Conservation (phyloP, 1,139 yeast species). For the Yamadazyma atmosphaerica region DNA sequence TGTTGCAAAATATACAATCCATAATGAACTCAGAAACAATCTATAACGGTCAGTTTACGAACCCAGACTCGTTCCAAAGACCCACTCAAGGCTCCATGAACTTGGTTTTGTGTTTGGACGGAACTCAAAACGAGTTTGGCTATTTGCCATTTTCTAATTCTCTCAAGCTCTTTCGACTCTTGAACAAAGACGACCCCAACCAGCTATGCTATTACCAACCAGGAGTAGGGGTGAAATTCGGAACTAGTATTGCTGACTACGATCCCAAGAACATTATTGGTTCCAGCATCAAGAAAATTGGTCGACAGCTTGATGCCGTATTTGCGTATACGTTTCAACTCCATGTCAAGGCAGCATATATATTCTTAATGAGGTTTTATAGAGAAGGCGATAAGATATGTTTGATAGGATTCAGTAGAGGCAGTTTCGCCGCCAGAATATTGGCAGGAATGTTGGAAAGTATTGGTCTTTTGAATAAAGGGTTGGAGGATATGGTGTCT, state of each 20-base stretch:
- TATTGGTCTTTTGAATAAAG: constrained; percentile 55
- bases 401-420: constrained; percentile 65
- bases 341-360: constrained; percentile 59
- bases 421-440: constrained; percentile 64
- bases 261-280: constrained; percentile 20
- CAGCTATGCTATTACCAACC: constrained; percentile 68
- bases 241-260: constrained; percentile 28
- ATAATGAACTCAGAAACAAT: neutral
- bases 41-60: neutral
- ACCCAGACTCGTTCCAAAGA: neutral
- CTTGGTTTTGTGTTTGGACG: constrained; percentile 58
- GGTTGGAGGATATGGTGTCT: constrained; percentile 52
- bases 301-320: constrained; percentile 41
- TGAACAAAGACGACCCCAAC: constrained; percentile 41
- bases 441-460: constrained; percentile 63
- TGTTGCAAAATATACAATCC: neutral
- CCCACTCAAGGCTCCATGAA: constrained; percentile 10
- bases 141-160: constrained; percentile 56
- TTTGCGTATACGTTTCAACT: constrained; percentile 53
- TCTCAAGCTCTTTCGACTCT: constrained; percentile 50
- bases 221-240: constrained; percentile 57
- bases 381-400: constrained; percentile 50
- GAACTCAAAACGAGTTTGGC: constrained; percentile 61
- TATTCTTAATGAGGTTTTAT: constrained; percentile 49
- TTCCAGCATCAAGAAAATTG: constrained; percentile 16